phyloP scores from a whole-genome alignment of 2,329 filamentous ascomycete genomes.

The Fusarium pseudonygamai region DNA sequence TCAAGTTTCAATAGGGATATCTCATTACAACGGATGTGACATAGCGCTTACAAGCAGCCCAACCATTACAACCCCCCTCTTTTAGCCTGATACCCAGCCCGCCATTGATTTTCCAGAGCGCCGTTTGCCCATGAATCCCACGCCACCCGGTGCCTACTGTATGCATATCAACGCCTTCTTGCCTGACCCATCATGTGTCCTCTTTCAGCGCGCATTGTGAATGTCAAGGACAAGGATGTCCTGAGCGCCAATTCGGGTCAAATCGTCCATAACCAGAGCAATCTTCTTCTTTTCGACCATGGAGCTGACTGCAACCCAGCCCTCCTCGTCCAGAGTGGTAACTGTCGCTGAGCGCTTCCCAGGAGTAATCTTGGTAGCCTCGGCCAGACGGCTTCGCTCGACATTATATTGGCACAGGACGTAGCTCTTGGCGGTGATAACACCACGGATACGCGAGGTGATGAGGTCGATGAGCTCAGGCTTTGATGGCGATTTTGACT shows the following conservation, averaged over 20 bases:
- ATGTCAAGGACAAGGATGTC: conserved; percentile 90
- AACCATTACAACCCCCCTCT: conserved; percentile 11
- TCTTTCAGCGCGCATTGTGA: conserved; percentile 73
- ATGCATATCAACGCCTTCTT: conserved; percentile 28
- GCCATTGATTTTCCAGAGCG: conserved; percentile 31
- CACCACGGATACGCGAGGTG: conserved; percentile 85
- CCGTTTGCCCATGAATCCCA: conserved; percentile 32
- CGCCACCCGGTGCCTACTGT: conserved; percentile 15
- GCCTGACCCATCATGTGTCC: conserved; percentile 2
- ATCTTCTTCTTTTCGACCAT: conserved; percentile 94
- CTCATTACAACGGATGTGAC: conserved; percentile 27
- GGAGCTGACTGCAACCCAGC: conserved; percentile 92
- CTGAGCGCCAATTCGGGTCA: conserved; percentile 78
- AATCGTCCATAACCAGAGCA: conserved; percentile 85
- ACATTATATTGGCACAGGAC: conserved; percentile 98
- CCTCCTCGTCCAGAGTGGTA: conserved; percentile 85
- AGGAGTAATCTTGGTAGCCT: conserved; percentile 82
- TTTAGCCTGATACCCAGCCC: conserved; percentile 19
- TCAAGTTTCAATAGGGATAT: conserved; percentile 28
- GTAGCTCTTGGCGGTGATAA: conserved; percentile 94
- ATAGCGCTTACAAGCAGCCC: conserved; percentile 26
- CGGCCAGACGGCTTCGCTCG: conserved; percentile 71
- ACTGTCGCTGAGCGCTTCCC: conserved; percentile 94
- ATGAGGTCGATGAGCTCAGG: conserved; percentile 84
- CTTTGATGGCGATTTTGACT: conserved; percentile 85